These are phyloP conservation scores for Cyclotella sp. DNA, from an alignment of 108 stramenopile genomes.

Conservation along the genomic window DNA sequence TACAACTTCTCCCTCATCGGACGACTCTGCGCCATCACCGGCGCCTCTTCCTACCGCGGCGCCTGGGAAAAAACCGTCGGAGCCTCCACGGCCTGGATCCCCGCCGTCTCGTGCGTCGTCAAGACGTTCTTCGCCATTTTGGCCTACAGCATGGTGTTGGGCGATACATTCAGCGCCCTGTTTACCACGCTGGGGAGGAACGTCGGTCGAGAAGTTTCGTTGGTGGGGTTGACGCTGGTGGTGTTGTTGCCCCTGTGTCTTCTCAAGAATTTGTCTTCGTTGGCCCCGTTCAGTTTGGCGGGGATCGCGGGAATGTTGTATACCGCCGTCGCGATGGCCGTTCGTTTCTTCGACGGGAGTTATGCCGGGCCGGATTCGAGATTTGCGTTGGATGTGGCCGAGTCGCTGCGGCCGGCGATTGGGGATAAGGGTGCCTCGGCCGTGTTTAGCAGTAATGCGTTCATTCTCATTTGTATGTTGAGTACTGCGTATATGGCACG, in stretches of 20 bases:
- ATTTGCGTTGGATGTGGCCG: constrained; percentile 60
- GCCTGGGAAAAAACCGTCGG: constrained; percentile 92
- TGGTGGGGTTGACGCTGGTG: constrained; percentile 70
- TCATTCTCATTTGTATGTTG: constrained; percentile 96
- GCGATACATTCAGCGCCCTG: constrained; percentile 83
- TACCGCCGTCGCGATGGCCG: constrained; percentile 81
- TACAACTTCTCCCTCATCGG: constrained; percentile 82
- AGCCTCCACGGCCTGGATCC: constrained; percentile 79
- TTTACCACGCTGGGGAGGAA: constrained; percentile 59
- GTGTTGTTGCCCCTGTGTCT: constrained; percentile 92
- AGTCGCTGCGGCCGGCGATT: constrained; percentile 71
- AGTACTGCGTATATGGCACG: constrained; percentile 95
- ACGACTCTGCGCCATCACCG: constrained; percentile 80
- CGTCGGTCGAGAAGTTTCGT: constrained; percentile 56
- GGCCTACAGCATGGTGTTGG: constrained; percentile 96
- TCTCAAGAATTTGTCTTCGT: constrained; percentile 78
- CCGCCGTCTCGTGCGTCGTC: constrained; percentile 78
- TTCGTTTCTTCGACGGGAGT: constrained; percentile 80
- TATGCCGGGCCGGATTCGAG: constrained; percentile 58
- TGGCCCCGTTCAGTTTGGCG: constrained; percentile 88
- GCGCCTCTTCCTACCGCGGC: constrained; percentile 81
- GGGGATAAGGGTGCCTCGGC: constrained; percentile 69
- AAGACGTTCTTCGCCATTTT: constrained; percentile 91
- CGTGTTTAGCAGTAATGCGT: constrained; percentile 75
- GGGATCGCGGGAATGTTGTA: constrained; percentile 90